phyloP scores from a whole-genome alignment of 495 filamentous ascomycete genomes.

The Aspergillus incahuasiensis region DNA sequence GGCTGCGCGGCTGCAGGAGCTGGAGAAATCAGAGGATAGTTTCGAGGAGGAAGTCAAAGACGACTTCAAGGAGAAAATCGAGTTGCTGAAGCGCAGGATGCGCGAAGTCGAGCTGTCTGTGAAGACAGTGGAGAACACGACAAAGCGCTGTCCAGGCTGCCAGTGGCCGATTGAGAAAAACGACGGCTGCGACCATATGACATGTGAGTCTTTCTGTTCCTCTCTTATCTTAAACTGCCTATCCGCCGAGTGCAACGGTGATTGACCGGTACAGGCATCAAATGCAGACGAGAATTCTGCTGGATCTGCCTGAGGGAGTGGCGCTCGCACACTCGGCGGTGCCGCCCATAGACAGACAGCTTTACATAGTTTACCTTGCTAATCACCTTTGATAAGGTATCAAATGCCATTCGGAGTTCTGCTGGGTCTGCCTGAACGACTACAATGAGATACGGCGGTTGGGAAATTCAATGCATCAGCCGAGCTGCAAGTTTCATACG shows the following conservation, averaged over 20 bases:
- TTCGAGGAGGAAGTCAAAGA: neutral
- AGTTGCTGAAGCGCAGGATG: slow-evolving; percentile 4
- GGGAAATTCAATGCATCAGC: slow-evolving; percentile 11
- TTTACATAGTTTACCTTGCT: too few species aligned
- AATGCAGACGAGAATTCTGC: slow-evolving; percentile 12
- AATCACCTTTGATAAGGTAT: slow-evolving; percentile 7
- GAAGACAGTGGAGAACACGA: slow-evolving; percentile 5
- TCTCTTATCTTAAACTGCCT: neutral
- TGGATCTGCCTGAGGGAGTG: slow-evolving; percentile 7
- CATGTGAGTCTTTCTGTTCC: slow-evolving; percentile 4
- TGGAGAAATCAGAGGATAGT: neutral
- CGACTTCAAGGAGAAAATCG: slow-evolving; percentile 5
- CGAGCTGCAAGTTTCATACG: slow-evolving; percentile 12
- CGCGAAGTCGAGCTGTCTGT: slow-evolving; percentile 6
- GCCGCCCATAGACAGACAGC: neutral
- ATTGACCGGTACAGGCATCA: slow-evolving; percentile 11
- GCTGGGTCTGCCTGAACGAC: slow-evolving; percentile 10
- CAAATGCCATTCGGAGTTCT: slow-evolving; percentile 12
- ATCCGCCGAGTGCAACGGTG: neutral
- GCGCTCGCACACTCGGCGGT: slow-evolving; percentile 9
- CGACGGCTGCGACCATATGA: slow-evolving; percentile 15
- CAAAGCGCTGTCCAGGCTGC: slow-evolving; percentile 11
- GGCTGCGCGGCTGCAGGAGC: neutral
- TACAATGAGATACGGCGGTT: slow-evolving; percentile 8
- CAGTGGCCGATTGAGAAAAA: slow-evolving; percentile 16